Evolutionary conservation across 2,329 filamentous ascomycete species (phyloP), one percentile per base, ranked within the genome.

Genomic region (Plectosphaerella sp.): DNA sequence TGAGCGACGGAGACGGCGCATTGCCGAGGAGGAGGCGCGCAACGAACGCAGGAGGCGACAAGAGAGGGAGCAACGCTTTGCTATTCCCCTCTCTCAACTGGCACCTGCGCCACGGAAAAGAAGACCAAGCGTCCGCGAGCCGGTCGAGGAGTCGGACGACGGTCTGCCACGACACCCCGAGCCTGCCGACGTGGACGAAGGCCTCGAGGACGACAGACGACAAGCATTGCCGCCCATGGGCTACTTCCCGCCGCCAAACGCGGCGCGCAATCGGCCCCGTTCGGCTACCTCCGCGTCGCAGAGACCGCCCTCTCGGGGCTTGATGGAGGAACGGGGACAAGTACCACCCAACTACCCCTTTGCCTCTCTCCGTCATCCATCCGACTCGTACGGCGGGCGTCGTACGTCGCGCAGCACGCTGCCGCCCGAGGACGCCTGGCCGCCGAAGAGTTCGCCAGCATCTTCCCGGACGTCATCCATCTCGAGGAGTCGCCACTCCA

Each of bases 1-100:
- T 59, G 87, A 93, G 64, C 82, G 84, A 57, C 77, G 80, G 61
- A 73, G 80, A 56, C 82, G 84, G 65, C 82, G 86, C 53, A 72
- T 84, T 59, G 73, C 74, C 35, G 71, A 72, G 39, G 71, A 75
- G 49, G 67, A 71, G 41, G 65, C 64, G 54, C 64, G 60, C 36
- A 63, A 63, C 49, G 67, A 68, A 20, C 62, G 67, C 58, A 74
- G 64, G 61, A 69, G 68, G 60, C 65, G 66, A 45, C 75, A 66
- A 55, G 66, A 67, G 50, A 67, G 70, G 58, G 71, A 76, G 50
- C 69, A 77, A 51, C 74, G 80, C 22, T 69, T 81, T 45, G 72
- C 79, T 6, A 69, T 84, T 22, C 79, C 80, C 1, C 66, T 84
- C 15, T 73, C 79, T 6, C 74, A 79, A 12, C 68, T 84, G 41